A percentile compares a stretch with the other conserved stretches of the same genome.
Evolutionary conservation across 2,329 filamentous ascomycete genomes (phyloP).

Genomic region (Talaromyces albobiverticillius): DNA sequence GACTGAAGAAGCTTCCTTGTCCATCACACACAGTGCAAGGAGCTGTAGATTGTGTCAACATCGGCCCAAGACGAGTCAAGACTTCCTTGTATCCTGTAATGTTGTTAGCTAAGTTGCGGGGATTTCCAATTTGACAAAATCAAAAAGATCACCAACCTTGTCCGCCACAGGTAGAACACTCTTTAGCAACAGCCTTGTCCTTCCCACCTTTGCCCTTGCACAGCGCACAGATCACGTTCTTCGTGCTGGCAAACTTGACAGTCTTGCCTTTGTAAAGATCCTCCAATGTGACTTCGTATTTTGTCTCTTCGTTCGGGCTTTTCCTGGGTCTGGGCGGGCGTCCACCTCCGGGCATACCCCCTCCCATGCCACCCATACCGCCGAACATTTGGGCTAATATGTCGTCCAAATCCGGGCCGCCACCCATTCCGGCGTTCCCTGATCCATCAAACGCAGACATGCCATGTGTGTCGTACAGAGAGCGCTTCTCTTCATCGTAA

Average conservation of each 20-base stretch:
- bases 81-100: conserved; percentile 67
- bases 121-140: no score
- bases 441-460: conserved; percentile 92
- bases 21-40: conserved; percentile 81
- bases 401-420: conserved; percentile 74
- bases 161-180: conserved; percentile 82
- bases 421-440: conserved; percentile 62
- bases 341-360: conserved; percentile 35
- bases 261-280: conserved; percentile 99
- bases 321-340: conserved; percentile 51
- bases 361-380: conserved; percentile 13
- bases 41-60: conserved; percentile 75
- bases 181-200: conserved; percentile 79
- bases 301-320: conserved; percentile 80
- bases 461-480: conserved; percentile 88
- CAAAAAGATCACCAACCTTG: conserved; percentile 49
- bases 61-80: conserved; percentile 79
- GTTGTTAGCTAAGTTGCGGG: no score
- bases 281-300: conserved; percentile 87
- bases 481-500: conserved; percentile 88
- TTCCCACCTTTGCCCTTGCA: conserved; percentile 91
- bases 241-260: conserved; percentile 92
- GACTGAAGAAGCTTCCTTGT: conserved; percentile 81
- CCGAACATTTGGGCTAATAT: conserved; percentile 87
- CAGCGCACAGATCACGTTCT: conserved; percentile 81